Evolutionary conservation across 352 stramenopile species (phyloP), one percentile per base, ranked within the genome.

Genomic region (Phytophthora nicotianae): DNA sequence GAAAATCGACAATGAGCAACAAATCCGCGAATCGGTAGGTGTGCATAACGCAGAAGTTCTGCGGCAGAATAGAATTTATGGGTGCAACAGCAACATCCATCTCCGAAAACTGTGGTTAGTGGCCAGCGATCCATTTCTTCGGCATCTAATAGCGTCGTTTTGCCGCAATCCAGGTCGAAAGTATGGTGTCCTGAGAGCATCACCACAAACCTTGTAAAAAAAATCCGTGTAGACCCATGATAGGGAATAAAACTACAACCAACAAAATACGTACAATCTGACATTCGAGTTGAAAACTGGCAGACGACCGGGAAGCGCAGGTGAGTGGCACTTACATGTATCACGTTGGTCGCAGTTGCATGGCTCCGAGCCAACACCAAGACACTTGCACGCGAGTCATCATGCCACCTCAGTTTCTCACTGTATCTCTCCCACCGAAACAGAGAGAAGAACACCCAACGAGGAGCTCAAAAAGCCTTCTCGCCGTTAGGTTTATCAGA

Each of bases 231-330:
- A 13, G 33, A 8, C 20, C 42, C n/a, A 33, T 3, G 42, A 49
- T 20, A 2, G 4, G n/a, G 20, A 29, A 33, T 49, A 49, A 29
- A 27, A 17, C 19, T 48, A 20, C 41, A 29, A n/a, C n/a, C 8
- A 26, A 6, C 20, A 8, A 46, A 46, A 10, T 24, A 37, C 43
- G 27, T 29, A 48, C 50, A 17, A 26, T 20, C 51, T 52, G 42
- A 40, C 33, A 19, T 53, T 9, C 42, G 42, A 61, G 53, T 52
- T 61, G 53, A 26, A 62, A 62, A 52, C 43, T 62, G 43, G 43
- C 54, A 19, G 41, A 46, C 17, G 21, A n/a, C 37, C 37, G 45
- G 6, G 21, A 20, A 24, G 41, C 40, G 52, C 37, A 58, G 24
- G 24, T 50, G 38, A 49, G 50, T 46, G 51, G 27, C 27, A 37